phyloP scores from a whole-genome alignment of 2,329 filamentous ascomycete genomes.

The Cordyceps sp. region DNA sequence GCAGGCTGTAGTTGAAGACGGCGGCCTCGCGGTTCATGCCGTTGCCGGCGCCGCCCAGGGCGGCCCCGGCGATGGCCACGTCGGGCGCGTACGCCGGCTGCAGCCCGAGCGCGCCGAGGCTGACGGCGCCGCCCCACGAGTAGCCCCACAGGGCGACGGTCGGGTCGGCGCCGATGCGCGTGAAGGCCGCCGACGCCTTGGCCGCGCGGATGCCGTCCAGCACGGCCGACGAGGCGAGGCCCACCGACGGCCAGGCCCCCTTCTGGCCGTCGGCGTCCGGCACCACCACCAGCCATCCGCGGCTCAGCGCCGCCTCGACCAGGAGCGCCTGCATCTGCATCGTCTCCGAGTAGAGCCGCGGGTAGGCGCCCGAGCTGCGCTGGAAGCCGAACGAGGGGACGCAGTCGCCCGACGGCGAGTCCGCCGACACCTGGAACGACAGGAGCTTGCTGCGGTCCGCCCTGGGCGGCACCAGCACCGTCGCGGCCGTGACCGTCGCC shows the following conservation, averaged over 20 bases:
- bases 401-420: constrained; percentile 20
- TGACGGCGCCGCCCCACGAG: constrained; percentile 9
- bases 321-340: constrained; percentile 9
- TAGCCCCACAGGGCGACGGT: constrained; percentile 26
- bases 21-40: constrained; percentile 3
- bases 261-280: constrained; percentile 28
- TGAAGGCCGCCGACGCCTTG: constrained; percentile 9
- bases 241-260: constrained; percentile 24
- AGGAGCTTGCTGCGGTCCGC: constrained; percentile 14
- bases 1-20: constrained; percentile 4
- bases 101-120: constrained; percentile 9
- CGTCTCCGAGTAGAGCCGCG: constrained; percentile 16
- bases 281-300: constrained; percentile 29
- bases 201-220: constrained; percentile 26
- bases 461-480: constrained; percentile 18
- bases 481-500: constrained; percentile 19
- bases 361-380: constrained; percentile 2
- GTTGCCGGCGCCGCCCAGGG: constrained; percentile 9
- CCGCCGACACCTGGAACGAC: constrained; percentile 24
- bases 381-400: constrained; percentile 11
- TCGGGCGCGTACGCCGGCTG: constrained; percentile 10
- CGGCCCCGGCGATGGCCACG: constrained; percentile 9
- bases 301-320: constrained; percentile 13
- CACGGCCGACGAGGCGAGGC: constrained; percentile 22
- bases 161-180: constrained; percentile 14